These are phyloP conservation scores for Candida khao-thaluensis DNA, from an alignment of 805 yeast species.

Conservation along the genomic window DNA sequence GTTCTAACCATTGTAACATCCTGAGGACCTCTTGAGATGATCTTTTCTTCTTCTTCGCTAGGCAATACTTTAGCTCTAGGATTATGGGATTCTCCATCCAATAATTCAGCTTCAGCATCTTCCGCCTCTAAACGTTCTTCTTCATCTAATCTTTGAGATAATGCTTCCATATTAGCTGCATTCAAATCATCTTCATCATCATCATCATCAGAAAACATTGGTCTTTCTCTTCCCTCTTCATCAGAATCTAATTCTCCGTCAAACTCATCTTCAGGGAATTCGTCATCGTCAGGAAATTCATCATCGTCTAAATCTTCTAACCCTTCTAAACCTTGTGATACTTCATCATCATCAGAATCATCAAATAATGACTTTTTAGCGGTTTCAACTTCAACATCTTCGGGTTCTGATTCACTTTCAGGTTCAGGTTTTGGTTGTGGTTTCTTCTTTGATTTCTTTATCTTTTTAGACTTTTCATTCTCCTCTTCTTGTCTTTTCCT, in stretches of 20 bases:
- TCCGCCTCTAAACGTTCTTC: slow-evolving; percentile 48
- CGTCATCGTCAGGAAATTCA: slow-evolving; percentile 27
- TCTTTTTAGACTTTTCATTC: slow-evolving; percentile 12
- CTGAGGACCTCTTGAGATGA: slow-evolving; percentile 52
- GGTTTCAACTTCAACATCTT: slow-evolving; percentile 59
- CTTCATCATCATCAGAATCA: slow-evolving; percentile 62
- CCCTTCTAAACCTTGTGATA: slow-evolving; percentile 42
- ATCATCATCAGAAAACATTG: slow-evolving; percentile 69
- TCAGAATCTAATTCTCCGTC: slow-evolving; percentile 51
- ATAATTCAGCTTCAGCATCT: slow-evolving; percentile 52
- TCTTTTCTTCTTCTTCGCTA: slow-evolving; percentile 60
- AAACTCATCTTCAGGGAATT: slow-evolving; percentile 52
- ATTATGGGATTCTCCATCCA: slow-evolving; percentile 56
- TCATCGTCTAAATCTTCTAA: slow-evolving; percentile 32
- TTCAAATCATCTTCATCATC: slow-evolving; percentile 63
- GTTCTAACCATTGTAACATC: slow-evolving; percentile 84
- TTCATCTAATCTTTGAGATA: slow-evolving; percentile 65
- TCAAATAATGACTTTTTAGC: slow-evolving; percentile 78
- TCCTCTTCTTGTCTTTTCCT: slow-evolving; percentile 19
- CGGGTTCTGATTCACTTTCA: slow-evolving; percentile 21
- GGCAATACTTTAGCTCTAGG: slow-evolving; percentile 82
- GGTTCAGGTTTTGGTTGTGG: slow-evolving; percentile 21
- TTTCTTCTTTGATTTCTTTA: slow-evolving; percentile 20
- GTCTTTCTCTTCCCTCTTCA: slow-evolving; percentile 57
- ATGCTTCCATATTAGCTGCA: slow-evolving; percentile 81